A percentile compares a stretch with the other conserved stretches of the same genome.
phyloP scores from a whole-genome alignment of 129 eudicot genomes.

The Saposhnikovia divaricata region DNA sequence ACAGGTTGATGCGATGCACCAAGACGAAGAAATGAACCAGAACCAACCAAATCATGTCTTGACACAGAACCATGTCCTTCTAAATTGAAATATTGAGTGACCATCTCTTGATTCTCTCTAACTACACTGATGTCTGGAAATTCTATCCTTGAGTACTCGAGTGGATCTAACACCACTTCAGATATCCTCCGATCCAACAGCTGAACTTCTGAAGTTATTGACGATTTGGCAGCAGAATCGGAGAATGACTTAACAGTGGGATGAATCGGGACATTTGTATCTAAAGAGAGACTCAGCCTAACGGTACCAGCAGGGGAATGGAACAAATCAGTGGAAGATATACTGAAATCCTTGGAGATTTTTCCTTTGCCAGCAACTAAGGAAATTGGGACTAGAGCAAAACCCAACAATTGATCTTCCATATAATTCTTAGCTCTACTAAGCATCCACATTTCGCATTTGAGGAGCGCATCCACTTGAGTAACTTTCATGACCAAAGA shows the following conservation, averaged over 20 bases:
- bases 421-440: slow-evolving; percentile 57
- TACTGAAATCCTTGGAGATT: slow-evolving; percentile 50
- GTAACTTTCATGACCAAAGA: slow-evolving; percentile 43
- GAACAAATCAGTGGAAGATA: slow-evolving; percentile 81
- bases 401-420: slow-evolving; percentile 91
- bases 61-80: slow-evolving; percentile 16
- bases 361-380: slow-evolving; percentile 39
- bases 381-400: slow-evolving; percentile 65
- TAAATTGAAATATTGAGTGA: slow-evolving; percentile 49
- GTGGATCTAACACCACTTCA: slow-evolving; percentile 26
- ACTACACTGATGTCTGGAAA: slow-evolving; percentile 61
- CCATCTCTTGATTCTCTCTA: slow-evolving; percentile 58
- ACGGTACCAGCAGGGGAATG: slow-evolving; percentile 91
- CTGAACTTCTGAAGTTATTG: slow-evolving; percentile 37
- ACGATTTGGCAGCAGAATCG: slow-evolving; percentile 13
- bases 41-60: slow-evolving; percentile 16
- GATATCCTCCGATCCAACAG: slow-evolving; percentile 39
- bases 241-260: background rate
- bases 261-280: slow-evolving; percentile 16
- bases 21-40: slow-evolving; percentile 66
- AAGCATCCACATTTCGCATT: slow-evolving; percentile 92
- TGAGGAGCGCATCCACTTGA: slow-evolving; percentile 58
- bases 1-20: slow-evolving; percentile 33
- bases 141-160: slow-evolving; percentile 17
- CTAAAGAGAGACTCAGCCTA: slow-evolving; percentile 41